Percentiles rank a stretch among this genome's conserved stretches.
phyloP scores from a whole-genome alignment of 257 asterid genomes.

The Nicotiana knightiana region DNA sequence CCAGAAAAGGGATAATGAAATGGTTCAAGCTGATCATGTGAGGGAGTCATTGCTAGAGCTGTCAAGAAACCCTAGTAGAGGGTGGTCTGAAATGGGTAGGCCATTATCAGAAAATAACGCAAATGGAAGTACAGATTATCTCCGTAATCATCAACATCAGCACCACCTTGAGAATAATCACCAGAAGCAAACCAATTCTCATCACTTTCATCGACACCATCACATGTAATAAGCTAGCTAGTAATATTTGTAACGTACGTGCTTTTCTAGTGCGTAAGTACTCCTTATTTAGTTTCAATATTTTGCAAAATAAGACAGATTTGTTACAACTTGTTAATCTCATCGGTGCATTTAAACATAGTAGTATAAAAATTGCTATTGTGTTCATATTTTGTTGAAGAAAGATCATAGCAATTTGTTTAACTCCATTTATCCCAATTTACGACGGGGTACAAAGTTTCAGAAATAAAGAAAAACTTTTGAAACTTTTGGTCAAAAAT shows the following conservation, averaged over 20 bases:
- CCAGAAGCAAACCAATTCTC: too few species aligned
- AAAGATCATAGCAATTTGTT: background rate
- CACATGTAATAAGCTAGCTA: too few species aligned
- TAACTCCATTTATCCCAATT: too few species aligned
- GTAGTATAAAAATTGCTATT: background rate
- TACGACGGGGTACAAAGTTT: too few species aligned
- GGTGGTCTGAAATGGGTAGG: conserved; percentile 28
- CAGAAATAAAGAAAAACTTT: too few species aligned
- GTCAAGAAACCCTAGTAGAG: conserved; percentile 51
- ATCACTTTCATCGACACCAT: too few species aligned
- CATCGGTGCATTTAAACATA: background rate
- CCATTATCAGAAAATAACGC: conserved; percentile 22
- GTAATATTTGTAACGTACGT: too few species aligned
- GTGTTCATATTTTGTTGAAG: background rate
- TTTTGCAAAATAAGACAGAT: background rate
- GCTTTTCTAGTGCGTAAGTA: background rate
- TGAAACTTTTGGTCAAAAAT: too few species aligned
- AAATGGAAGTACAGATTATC: conserved; percentile 17
- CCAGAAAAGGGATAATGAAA: conserved; percentile 58
- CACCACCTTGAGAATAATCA: conserved; percentile 11
- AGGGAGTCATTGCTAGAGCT: conserved; percentile 76
- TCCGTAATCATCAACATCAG: conserved; percentile 19
- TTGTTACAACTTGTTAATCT: background rate
- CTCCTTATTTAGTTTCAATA: background rate
- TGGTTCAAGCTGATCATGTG: conserved; percentile 68